Base-by-base conservation (phyloP, 2,329 filamentous ascomycete genomes). In the Diaporthe citri region DNA sequence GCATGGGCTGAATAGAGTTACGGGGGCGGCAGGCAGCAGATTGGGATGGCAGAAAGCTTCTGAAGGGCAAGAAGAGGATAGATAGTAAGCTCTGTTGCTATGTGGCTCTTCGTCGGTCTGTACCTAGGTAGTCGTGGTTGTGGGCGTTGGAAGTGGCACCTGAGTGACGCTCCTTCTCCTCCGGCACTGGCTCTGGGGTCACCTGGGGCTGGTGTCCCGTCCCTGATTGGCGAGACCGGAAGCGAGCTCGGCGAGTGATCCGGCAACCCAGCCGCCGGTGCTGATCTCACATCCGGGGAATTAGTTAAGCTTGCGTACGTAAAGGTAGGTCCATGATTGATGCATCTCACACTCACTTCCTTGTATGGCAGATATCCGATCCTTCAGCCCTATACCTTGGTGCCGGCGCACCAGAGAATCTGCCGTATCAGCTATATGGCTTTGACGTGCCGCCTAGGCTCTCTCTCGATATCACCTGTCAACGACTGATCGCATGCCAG, bases 1-100 rank as follows among this genome's bases (percentile, higher is more conserved):
- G 74, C 76, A 77, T 77, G 64, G 39, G 46, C 22, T 15, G 36
- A 31, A 15, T 34, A 17, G 25, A 43, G 34, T 64, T 28, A 41
- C 6, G 17, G 28, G 28, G 2, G 22, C 22, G 20, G 5, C 28
- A n/a, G 46, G 34, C 46, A 43, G 41, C 13, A 64, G 31, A 13
- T 60, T 34, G 57, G 41, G 13, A 36, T 43, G 46, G 17, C 39
- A 48, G 15, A 36, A 51, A 15, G 36, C 39, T 52, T 9, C 36
- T 55, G n/a, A n/a, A 34, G 46, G 41, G n/a, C 22, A 17, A 41
- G n/a, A 25, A n/a, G 34, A 34, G 39, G 13, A 56, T 70, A 34
- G 43, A 28, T 36, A 31, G 28, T 22, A 66, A 48, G 25, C 15
- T 22, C 7, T 56, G 48, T 31, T 43, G 48, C 31, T 25, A 15